Evolutionary conservation across 352 stramenopile species (phyloP).

Genomic region (Phytophthora fragariae): DNA sequence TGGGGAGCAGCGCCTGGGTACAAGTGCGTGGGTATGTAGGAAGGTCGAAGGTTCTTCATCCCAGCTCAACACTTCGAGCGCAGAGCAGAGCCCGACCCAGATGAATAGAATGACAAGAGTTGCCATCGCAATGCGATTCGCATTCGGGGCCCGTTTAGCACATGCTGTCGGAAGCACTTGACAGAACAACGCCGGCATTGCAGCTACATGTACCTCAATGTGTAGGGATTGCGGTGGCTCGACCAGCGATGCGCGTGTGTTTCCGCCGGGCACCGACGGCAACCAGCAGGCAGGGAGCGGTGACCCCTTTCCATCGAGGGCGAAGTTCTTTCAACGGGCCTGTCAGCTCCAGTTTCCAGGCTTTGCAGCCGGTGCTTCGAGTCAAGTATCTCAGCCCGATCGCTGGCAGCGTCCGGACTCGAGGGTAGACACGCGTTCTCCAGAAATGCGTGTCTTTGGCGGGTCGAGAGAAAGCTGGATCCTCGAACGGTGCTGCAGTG

Average conservation of each 20-base stretch:
- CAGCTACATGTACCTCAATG: too few species aligned
- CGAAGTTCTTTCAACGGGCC: background rate
- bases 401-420: conserved; percentile 9
- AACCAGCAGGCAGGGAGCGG: conserved; percentile 1
- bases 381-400: conserved; percentile 6
- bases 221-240: background rate
- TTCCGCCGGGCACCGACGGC: background rate
- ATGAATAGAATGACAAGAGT: background rate
- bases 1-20: background rate
- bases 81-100: conserved; percentile 1
- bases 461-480: conserved; percentile 10
- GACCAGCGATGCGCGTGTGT: background rate
- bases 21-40: background rate
- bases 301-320: background rate
- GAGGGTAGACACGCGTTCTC: conserved; percentile 22
- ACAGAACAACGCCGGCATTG: conserved; percentile 3
- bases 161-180: background rate
- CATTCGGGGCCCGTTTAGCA: background rate
- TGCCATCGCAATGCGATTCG: background rate
- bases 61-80: too few species aligned
- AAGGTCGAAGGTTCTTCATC: too few species aligned
- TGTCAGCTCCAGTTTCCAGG: background rate
- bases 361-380: background rate
- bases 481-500: conserved; percentile 5
- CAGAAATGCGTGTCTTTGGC: conserved; percentile 19